Percentiles rank a stretch among this genome's conserved stretches.
These are phyloP conservation scores for Babesia caballi DNA, from an alignment of 169 alveolate genomes.

Conservation along the genomic window DNA sequence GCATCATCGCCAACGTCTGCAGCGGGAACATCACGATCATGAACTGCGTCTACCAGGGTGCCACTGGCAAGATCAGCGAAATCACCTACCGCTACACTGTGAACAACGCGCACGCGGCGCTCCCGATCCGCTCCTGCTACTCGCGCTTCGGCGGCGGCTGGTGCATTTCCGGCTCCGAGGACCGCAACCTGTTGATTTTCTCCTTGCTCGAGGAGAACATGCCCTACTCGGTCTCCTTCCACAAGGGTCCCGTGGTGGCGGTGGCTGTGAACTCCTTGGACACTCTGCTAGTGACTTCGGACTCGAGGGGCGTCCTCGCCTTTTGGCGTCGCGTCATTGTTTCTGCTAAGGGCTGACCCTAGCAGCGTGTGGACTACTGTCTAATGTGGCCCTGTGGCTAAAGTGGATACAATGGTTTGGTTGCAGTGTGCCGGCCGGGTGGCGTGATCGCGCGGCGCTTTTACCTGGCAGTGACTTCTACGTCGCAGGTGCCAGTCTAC, in stretches of 20 bases:
- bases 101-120: slow-evolving; percentile 69
- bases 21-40: slow-evolving; percentile 78
- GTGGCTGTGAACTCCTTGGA: slow-evolving; percentile 80
- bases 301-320: slow-evolving; percentile 81
- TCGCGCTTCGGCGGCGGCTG: slow-evolving; percentile 78
- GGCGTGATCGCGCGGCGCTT: too few species aligned
- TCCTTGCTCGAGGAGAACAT: slow-evolving; percentile 66
- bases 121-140: slow-evolving; percentile 72
- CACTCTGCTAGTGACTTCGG: slow-evolving; percentile 80
- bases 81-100: slow-evolving; percentile 64
- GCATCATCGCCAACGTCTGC: slow-evolving; percentile 74
- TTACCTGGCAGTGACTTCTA: too few species aligned
- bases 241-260: slow-evolving; percentile 82
- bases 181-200: slow-evolving; percentile 69
- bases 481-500: too few species aligned
- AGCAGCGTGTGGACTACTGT: neutral
- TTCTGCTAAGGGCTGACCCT: neutral
- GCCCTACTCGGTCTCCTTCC: slow-evolving; percentile 61
- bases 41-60: slow-evolving; percentile 72
- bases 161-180: slow-evolving; percentile 80
- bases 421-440: too few species aligned
- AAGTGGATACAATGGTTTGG: too few species aligned
- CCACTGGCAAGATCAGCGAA: slow-evolving; percentile 59
- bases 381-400: too few species aligned
- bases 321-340: slow-evolving; percentile 75